Conservation (phyloP, 345 rosid species). For the Garcia nutans region DNA sequence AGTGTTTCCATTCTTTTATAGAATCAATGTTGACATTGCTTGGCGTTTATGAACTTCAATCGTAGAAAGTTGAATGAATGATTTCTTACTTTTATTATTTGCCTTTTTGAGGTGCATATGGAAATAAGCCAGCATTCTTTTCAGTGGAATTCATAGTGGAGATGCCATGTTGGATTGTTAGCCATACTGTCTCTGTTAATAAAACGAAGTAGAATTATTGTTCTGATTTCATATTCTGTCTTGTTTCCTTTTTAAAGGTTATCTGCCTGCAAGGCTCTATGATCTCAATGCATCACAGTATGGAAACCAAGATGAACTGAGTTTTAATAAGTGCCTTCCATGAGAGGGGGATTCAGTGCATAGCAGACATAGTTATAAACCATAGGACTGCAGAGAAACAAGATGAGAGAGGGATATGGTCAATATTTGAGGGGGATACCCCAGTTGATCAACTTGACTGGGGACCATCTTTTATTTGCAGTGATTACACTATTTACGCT, state of each 20-base stretch:
- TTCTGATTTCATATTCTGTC: not conserved
- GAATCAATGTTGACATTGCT: too few species aligned
- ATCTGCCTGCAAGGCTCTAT: constrained; percentile 78
- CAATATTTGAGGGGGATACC: constrained; percentile 82
- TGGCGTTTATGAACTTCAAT: not conserved
- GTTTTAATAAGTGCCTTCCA: constrained; percentile 51
- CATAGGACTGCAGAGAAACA: constrained; percentile 70
- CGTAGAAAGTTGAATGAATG: too few species aligned
- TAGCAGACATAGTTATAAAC: constrained; percentile 83
- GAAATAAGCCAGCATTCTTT: not conserved
- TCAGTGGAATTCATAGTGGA: not conserved
- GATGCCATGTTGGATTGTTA: not conserved
- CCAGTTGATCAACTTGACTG: constrained; percentile 68
- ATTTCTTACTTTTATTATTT: not conserved
- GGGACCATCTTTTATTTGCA: constrained; percentile 72
- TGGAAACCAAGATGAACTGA: constrained; percentile 49
- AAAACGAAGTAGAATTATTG: not conserved
- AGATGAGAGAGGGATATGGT: constrained; percentile 56
- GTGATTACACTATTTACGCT: constrained; percentile 41
- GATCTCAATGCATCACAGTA: constrained; percentile 66
- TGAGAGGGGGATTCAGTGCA: constrained; percentile 49
- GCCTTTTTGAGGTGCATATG: not conserved
- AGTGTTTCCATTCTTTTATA: too few species aligned
- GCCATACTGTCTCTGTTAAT: not conserved
- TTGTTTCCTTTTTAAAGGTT: constrained; percentile 40